Percentiles rank a stretch among this genome's conserved stretches.
phyloP scores from a whole-genome alignment of 225 moss, liverwort and hornwort species.

The Pseudoscleropodium purum region DNA sequence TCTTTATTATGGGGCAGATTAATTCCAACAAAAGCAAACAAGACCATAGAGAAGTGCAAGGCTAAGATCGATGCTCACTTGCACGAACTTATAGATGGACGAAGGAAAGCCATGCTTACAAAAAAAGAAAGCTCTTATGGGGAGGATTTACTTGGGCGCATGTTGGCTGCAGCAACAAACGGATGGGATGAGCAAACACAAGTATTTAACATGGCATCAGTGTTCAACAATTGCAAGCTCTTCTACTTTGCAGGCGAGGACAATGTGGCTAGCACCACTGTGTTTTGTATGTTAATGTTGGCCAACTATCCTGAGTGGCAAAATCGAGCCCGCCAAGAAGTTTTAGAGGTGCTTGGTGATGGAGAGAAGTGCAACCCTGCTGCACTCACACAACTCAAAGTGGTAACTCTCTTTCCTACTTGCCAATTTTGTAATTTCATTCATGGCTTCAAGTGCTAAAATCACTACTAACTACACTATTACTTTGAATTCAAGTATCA shows the following conservation, averaged over 20 bases:
- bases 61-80: background rate
- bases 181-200: background rate
- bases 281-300: background rate
- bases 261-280: background rate
- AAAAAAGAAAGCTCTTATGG: background rate
- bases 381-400: background rate
- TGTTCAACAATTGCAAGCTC: background rate
- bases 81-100: background rate
- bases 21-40: background rate
- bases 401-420: background rate
- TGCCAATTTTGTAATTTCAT: no score
- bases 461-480: background rate
- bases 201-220: background rate
- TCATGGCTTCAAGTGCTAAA: accelerated
- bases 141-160: background rate
- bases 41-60: background rate
- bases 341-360: background rate
- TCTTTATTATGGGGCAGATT: background rate
- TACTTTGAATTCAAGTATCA: background rate
- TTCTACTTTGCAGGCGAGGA: background rate
- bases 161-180: background rate
- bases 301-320: background rate
- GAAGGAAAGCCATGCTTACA: background rate
- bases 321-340: background rate
- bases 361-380: background rate